Base-by-base conservation (phyloP, 257 asterid genomes). In the Leptodermis oblonga region DNA sequence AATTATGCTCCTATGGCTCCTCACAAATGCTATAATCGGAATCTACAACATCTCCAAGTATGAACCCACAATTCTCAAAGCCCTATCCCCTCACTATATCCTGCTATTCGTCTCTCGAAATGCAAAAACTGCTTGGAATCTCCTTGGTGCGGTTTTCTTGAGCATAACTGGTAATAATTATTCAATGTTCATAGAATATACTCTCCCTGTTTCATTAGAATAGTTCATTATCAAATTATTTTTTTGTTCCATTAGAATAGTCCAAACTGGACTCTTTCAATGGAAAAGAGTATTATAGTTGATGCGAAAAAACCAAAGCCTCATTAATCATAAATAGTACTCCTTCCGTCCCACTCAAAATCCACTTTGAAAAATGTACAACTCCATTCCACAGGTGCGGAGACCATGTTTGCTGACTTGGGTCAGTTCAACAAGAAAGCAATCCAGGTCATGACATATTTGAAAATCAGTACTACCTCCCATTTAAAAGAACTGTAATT, bases 401-500 rank as follows among this genome's bases (percentile, higher is more conserved):
- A 88, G 78, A 93, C 91, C 46, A 88, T 88, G 96, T 85, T 88
- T 83, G 89, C 93, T 37, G 96, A 88, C 81, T 78, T 88, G 72
- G 93, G 96, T 17, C 96, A 88, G 68, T 88, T 86, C 84, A 88
- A 85, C 78, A 86, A 82, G 80, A 79, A 79, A 68, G 85, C 87
- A 56, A 85, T 88, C 42, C 96, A 88, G 90, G 92, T 86, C n/a
- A 42, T 28, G 10, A 20, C 60, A n/a, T n/a, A n/a, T n/a, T n/a
- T n/a, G n/a, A n/a, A n/a, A n/a, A n/a, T n/a, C n/a, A n/a, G n/a
- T n/a, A n/a, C n/a, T n/a, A n/a, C n/a, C n/a, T n/a, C n/a, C n/a
- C n/a, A n/a, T n/a, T n/a, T n/a, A n/a, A n/a, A n/a, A n/a, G n/a
- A n/a, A n/a, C n/a, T n/a, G n/a, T n/a, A n/a, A n/a, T n/a, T n/a